Base-by-base conservation (phyloP, 768 basidiomycete species). In the Leccinum uliginosum region DNA sequence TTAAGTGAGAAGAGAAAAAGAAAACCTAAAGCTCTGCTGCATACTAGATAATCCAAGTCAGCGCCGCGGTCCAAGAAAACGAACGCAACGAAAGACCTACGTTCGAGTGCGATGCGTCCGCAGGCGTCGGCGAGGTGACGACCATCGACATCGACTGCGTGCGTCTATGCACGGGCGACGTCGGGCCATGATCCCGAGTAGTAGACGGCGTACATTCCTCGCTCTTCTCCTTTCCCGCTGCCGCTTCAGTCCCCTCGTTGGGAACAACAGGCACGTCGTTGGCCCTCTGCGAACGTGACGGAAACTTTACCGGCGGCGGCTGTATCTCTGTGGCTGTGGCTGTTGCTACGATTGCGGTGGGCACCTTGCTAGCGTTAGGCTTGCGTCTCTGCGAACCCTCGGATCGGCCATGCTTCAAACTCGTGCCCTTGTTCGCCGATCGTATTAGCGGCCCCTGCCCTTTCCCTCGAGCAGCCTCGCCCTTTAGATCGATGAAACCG, bases 121-220 rank as follows among this genome's bases (percentile, higher is more conserved):
- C 44, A 9, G 60, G 38, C 29, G 52, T 32, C 11, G 67, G 60
- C 4, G 69, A 59, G 2, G 51, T 59, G 44, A 38, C 52, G 15
- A 69, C 63, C 58, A 59, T 68, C 3, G 70, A 55, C 67, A 71
- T 58, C 0, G 70, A 71, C 32, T 40, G 68, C 29, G 71, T 60
- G 19, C 70, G 70, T 53, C 70, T 50, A 29, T 63, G 70, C 6
- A 54, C 58, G 3, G 54, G 61, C 4, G 65, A 58, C 4, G 57
- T 50, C 6, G 63, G 59, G 6, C 32, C 44, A 34, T n/a, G n/a
- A n/a, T 54, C 17, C 38, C 38, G 38, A 40, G n/a, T 6, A 40
- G n/a, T 6, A 32, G 32, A 5, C 34, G 34, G 6, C 17, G 34
- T 43, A 12, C 1, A 19, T 19, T 19, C 40, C 11, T 48, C 44